Base-by-base conservation (phyloP, 164 flowering plant genomes). In the Nymphaea thermarum region DNA sequence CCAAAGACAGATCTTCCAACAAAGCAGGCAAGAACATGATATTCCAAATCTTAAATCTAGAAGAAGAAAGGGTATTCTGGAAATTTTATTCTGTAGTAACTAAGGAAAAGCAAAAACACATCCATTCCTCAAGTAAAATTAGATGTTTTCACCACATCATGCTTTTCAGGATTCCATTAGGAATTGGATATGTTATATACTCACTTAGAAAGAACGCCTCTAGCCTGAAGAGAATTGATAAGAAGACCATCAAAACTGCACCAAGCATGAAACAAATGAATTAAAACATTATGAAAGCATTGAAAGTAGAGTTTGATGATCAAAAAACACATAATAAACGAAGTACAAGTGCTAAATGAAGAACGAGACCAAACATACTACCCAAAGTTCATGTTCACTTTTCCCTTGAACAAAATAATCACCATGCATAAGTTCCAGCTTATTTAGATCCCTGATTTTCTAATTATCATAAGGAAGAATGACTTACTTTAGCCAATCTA, bases 231-330 rank as follows among this genome's bases (percentile, higher is more conserved):
- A 74, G 96, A 86, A 75, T 81, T 85, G 75, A 88, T 85, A 75
- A 92, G 81, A 72, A 90, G 72, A 65, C 91, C 97, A 83, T 95
- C 90, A 72, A 86, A 95, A 80, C 99, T 95, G 86, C 87, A 83
- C 51, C 70, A 73, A 11, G 41, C 42, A 66, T 3, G 45, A 15
- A 72, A 11, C 8, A 10, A 55, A 55, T 8, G 10, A 55, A 16
- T 55, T 55, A 55, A 25, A 25, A 55, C 16, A 55, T 55, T 55
- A 55, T 55, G 60, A 55, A 8, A 55, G 16, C 16, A 55, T 8
- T 55, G 60, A 55, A 8, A 55, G 16, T 8, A 55, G 60, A 55
- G 10, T 55, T 8, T 55, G 16, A 55, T 8, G 60, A 55, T 55
- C 1, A 55, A 55, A 55, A 55, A 16, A 55, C 10, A 55, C 60